Conservation (phyloP, 257 asterid genomes). For the Solanum ahanhuiri region DNA sequence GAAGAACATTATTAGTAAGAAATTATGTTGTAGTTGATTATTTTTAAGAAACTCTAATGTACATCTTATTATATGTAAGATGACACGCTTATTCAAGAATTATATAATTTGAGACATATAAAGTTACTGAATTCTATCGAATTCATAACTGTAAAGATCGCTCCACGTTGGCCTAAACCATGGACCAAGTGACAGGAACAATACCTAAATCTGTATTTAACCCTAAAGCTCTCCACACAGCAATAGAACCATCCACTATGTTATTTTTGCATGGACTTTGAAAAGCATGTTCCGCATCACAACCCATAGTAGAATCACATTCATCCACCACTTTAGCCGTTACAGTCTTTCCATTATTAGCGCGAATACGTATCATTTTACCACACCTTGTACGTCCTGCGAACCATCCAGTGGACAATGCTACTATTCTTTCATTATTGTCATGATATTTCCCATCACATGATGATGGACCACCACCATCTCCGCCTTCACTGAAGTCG, state of each 20-base stretch:
- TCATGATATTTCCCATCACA: slow-evolving; percentile 7
- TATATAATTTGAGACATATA: not conserved
- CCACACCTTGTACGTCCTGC: slow-evolving; percentile 18
- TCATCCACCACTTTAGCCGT: slow-evolving; percentile 49
- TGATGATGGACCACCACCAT: slow-evolving; percentile 12
- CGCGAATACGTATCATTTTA: slow-evolving; percentile 15
- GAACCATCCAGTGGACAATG: slow-evolving; percentile 42
- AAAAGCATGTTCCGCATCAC: slow-evolving; percentile 31
- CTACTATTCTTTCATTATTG: slow-evolving; percentile 19
- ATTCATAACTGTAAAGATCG: not conserved
- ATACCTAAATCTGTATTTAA: slow-evolving; percentile 5
- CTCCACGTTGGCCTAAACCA: not conserved
- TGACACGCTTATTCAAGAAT: not conserved
- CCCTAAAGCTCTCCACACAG: slow-evolving; percentile 27
- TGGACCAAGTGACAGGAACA: slow-evolving; percentile 23
- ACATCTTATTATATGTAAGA: not conserved
- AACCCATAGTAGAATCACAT: slow-evolving; percentile 39
- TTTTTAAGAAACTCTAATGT: not conserved
- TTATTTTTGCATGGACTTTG: slow-evolving; percentile 27
- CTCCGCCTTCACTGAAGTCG: too few species aligned
- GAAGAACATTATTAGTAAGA: not conserved
- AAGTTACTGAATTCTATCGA: not conserved
- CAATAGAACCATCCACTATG: slow-evolving; percentile 26
- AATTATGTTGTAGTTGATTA: not conserved
- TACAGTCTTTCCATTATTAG: slow-evolving; percentile 25